phyloP scores from a whole-genome alignment of 2,329 filamentous ascomycete genomes.

The Acephala macrosclerotiorum region DNA sequence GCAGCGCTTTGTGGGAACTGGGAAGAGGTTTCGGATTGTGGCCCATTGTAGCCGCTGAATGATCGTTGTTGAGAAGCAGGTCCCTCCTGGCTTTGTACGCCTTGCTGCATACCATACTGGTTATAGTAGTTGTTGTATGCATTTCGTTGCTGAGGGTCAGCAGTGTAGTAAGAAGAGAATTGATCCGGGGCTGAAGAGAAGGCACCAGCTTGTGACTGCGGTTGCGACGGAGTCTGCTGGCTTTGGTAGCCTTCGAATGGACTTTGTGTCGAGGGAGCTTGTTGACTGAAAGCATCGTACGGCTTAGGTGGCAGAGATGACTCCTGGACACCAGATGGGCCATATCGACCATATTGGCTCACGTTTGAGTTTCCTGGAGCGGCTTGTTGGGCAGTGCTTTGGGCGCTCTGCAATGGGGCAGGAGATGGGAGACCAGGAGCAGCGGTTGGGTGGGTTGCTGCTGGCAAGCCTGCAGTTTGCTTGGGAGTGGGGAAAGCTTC shows the following conservation, averaged over 20 bases:
- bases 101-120: conserved; percentile 58
- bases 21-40: conserved; percentile 67
- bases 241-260: conserved; percentile 68
- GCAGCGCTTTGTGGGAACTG: conserved; percentile 81
- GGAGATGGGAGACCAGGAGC: conserved; percentile 45
- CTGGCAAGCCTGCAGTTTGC: conserved; percentile 55
- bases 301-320: conserved; percentile 75
- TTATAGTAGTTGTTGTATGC: conserved; percentile 78
- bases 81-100: conserved; percentile 73
- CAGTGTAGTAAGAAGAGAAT: conserved; percentile 86
- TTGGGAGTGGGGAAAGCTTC: conserved; percentile 60
- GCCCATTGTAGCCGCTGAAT: conserved; percentile 76
- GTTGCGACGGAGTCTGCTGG: conserved; percentile 65
- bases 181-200: conserved; percentile 80
- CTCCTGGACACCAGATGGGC: conserved; percentile 66
- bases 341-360: conserved; percentile 76
- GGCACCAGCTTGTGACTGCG: conserved; percentile 65
- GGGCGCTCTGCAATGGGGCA: conserved; percentile 47
- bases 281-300: conserved; percentile 87
- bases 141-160: conserved; percentile 75
- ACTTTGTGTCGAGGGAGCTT: conserved; percentile 62
- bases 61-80: conserved; percentile 76
- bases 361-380: conserved; percentile 48
- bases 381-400: conserved; percentile 45
- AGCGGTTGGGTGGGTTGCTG: conserved; percentile 52